phyloP scores from a whole-genome alignment of 345 rosid species.

The Sisymbrium irio region DNA sequence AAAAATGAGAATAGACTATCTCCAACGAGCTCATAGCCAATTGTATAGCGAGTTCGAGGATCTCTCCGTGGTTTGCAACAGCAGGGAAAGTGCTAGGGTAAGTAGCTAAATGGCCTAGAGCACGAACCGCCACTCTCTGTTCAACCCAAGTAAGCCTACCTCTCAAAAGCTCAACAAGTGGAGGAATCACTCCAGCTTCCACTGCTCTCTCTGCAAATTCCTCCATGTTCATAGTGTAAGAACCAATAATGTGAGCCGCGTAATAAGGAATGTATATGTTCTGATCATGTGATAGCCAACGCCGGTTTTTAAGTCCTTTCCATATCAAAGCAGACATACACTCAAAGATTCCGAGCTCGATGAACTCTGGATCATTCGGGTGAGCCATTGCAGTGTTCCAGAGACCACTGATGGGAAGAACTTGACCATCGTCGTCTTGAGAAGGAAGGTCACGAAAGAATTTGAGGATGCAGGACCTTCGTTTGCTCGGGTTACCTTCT shows the following conservation, averaged over 20 bases:
- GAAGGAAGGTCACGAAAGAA: slow-evolving; percentile 95
- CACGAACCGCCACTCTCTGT: slow-evolving; percentile 96
- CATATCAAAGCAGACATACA: slow-evolving; percentile 95
- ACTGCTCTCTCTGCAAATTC: slow-evolving; percentile 87
- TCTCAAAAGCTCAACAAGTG: slow-evolving; percentile 85
- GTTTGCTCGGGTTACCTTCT: slow-evolving; percentile 97
- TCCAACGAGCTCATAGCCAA: slow-evolving; percentile 91
- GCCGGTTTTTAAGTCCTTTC: slow-evolving; percentile 93
- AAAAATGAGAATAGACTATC: slow-evolving; percentile 94
- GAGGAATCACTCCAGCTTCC: slow-evolving; percentile 83
- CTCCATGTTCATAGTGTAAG: slow-evolving; percentile 99
- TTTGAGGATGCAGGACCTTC: slow-evolving; percentile 84
- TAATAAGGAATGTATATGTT: slow-evolving; percentile 97
- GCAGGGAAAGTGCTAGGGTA: slow-evolving; percentile 78
- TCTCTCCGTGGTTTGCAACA: slow-evolving; percentile 78
- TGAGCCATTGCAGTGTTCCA: slow-evolving; percentile 99
- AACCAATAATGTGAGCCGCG: slow-evolving; percentile 97
- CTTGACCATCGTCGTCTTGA: slow-evolving; percentile 95
- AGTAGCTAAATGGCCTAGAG: slow-evolving; percentile 95
- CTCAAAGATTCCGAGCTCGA: slow-evolving; percentile 92
- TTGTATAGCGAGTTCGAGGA: slow-evolving; percentile 87
- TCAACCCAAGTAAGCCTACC: slow-evolving; percentile 99
- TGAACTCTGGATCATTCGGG: slow-evolving; percentile 96
- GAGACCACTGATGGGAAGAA: slow-evolving; percentile 96
- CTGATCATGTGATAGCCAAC: slow-evolving; percentile 97